Evolutionary conservation across 2,329 filamentous ascomycete genomes (phyloP).

Genomic region (Diaporthe caulivora): DNA sequence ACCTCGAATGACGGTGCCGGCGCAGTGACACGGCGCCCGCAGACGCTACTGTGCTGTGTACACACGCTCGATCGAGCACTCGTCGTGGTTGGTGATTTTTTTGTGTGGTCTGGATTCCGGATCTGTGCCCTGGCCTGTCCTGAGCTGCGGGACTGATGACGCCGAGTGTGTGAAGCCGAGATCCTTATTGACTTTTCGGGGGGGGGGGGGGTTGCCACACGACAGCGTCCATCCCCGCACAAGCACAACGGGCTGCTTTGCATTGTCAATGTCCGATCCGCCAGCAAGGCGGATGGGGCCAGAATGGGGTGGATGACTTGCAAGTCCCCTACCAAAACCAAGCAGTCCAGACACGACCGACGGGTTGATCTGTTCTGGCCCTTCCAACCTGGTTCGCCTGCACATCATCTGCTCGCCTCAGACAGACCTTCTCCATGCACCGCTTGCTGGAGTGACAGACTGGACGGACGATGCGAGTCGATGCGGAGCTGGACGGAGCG

Average conservation of each 20-base stretch:
- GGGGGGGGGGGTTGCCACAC: constrained; percentile 22
- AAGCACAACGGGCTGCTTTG: constrained; percentile 3
- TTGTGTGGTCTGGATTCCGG: constrained; percentile 6
- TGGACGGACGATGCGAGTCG: background rate
- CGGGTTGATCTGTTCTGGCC: constrained; percentile 29
- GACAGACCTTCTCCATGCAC: constrained; percentile 9
- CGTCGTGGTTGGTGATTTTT: background rate
- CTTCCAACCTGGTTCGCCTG: constrained; percentile 14
- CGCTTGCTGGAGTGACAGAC: background rate
- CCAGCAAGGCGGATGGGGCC: constrained; percentile 26
- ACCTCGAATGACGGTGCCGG: constrained; percentile 15
- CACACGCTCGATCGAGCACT: constrained; percentile 1
- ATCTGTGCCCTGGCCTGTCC: constrained; percentile 22
- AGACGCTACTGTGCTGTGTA: background rate
- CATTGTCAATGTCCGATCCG: constrained; percentile 32
- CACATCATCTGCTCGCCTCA: constrained; percentile 17
- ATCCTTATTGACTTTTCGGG: constrained; percentile 28
- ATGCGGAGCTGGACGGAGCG: background rate
- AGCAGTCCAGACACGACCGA: constrained; percentile 7
- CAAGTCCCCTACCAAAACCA: background rate
- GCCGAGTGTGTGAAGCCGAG: constrained; percentile 31
- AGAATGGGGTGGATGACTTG: background rate
- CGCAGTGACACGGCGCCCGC: constrained; percentile 24
- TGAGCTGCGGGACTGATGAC: constrained; percentile 35
- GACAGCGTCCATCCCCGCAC: constrained; percentile 37